Evolutionary conservation across 371 early-diverging fungal genomes (phyloP).

Genomic region (Chytridium lagenaria): DNA sequence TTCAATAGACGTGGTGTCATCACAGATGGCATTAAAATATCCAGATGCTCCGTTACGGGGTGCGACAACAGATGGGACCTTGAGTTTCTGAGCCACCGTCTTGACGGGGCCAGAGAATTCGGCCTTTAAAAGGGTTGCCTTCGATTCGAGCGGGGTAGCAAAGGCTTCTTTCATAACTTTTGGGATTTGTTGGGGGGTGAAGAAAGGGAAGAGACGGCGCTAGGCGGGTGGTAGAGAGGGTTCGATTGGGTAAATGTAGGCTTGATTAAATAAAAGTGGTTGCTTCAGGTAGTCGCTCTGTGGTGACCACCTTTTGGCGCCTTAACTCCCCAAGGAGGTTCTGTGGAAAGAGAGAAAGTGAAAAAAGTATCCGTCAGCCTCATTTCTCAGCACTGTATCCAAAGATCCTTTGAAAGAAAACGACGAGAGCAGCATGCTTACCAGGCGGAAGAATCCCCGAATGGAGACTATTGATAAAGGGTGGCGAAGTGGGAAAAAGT

Average conservation of each 20-base stretch:
- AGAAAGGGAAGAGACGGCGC: constrained; percentile 18
- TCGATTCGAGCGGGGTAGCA: neutral
- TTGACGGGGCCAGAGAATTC: constrained; percentile 22
- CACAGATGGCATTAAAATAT: neutral
- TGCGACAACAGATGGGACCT: neutral
- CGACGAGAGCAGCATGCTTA: constrained; percentile 12
- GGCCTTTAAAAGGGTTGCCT: constrained; percentile 2
- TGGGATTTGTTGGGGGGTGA: neutral
- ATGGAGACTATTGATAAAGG: constrained; percentile 17
- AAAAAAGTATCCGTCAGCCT: constrained; percentile 22
- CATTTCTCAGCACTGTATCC: constrained; percentile 24
- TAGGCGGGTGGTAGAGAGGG: constrained; percentile 6
- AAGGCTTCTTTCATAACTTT: constrained; percentile 36
- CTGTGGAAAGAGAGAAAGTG: constrained; percentile 3
- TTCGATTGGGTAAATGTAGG: constrained; percentile 19
- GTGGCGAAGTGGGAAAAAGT: constrained; percentile 4
- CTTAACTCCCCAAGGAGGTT: constrained; percentile 36
- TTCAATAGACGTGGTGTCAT: constrained; percentile 33
- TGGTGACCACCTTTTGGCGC: constrained; percentile 8
- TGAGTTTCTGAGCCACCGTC: neutral
- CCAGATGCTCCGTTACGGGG: neutral
- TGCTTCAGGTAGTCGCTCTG: constrained; percentile 35
- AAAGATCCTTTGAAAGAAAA: neutral
- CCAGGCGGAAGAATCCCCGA: constrained; percentile 44
- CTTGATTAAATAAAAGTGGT: constrained; percentile 20